Evolutionary conservation across 2,329 filamentous ascomycete genomes (phyloP).

Genomic region (Hypoxylon sp.): DNA sequence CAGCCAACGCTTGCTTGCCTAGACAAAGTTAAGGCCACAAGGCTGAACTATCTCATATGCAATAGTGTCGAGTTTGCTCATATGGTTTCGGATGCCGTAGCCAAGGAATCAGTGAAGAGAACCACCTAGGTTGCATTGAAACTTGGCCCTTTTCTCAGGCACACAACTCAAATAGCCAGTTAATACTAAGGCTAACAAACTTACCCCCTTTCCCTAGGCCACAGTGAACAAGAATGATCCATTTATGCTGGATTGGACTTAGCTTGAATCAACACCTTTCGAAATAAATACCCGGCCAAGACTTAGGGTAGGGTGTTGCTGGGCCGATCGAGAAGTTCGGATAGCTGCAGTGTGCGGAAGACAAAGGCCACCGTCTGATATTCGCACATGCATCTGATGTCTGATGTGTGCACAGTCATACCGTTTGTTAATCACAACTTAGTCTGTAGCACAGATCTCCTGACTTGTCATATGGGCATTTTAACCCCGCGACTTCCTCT

Average conservation of each 20-base stretch:
- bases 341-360: conserved; percentile 25
- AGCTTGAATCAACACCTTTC: not conserved
- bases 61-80: not conserved
- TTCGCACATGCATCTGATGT: conserved; percentile 21
- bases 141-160: not conserved
- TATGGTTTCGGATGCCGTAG: not conserved
- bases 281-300: not conserved
- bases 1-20: not conserved
- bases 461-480: conserved; percentile 3
- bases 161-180: not conserved
- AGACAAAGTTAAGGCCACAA: not conserved
- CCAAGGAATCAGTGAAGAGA: conserved; percentile 1
- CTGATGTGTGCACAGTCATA: conserved; percentile 10
- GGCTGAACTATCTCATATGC: not conserved
- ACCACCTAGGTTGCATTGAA: not conserved
- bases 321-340: conserved; percentile 15
- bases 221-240: not conserved
- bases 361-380: conserved; percentile 23
- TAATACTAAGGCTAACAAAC: not conserved
- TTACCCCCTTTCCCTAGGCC: conserved; percentile 12
- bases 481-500: conserved; percentile 29
- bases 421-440: conserved; percentile 26
- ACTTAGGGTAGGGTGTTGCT: not conserved
- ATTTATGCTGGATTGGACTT: not conserved
- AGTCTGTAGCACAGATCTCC: conserved; percentile 31